These are phyloP conservation scores for Tricholoma bakamatsutake DNA, from an alignment of 768 basidiomycete species.

Conservation along the genomic window DNA sequence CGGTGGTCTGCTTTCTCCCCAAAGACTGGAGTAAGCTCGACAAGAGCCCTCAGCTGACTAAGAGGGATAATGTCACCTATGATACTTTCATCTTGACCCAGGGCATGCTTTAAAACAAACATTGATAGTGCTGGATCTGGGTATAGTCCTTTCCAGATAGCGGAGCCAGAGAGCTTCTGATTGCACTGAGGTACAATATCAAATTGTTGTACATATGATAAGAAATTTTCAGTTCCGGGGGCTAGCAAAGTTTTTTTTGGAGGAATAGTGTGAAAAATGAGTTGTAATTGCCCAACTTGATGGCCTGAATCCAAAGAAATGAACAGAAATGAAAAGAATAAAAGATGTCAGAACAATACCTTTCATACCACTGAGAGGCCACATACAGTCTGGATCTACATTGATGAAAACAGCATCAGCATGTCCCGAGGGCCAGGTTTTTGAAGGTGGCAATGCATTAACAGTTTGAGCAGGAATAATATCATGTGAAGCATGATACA, in stretches of 20 bases:
- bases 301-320: neutral
- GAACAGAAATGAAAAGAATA: too few relatives aligned
- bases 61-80: too few relatives aligned
- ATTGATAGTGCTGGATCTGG: too few relatives aligned
- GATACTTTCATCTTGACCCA: too few relatives aligned
- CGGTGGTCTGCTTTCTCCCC: neutral
- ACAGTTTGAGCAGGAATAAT: conserved; percentile 2
- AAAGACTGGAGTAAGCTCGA: too few relatives aligned
- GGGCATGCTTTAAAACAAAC: too few relatives aligned
- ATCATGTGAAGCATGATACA: too few relatives aligned
- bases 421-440: neutral
- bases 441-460: neutral
- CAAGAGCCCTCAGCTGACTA: too few relatives aligned
- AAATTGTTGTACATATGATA: neutral
- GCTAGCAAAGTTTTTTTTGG: neutral
- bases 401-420: neutral
- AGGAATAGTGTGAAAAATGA: neutral
- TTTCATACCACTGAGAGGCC: neutral
- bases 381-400: neutral
- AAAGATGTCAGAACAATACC: too few relatives aligned
- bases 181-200: neutral
- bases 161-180: neutral
- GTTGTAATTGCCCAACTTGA: neutral
- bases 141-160: too few relatives aligned
- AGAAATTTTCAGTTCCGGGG: neutral